Percentiles rank a stretch among this genome's conserved stretches.
Conservation (phyloP, 805 yeast genomes). For the Candida fluviatilis region DNA sequence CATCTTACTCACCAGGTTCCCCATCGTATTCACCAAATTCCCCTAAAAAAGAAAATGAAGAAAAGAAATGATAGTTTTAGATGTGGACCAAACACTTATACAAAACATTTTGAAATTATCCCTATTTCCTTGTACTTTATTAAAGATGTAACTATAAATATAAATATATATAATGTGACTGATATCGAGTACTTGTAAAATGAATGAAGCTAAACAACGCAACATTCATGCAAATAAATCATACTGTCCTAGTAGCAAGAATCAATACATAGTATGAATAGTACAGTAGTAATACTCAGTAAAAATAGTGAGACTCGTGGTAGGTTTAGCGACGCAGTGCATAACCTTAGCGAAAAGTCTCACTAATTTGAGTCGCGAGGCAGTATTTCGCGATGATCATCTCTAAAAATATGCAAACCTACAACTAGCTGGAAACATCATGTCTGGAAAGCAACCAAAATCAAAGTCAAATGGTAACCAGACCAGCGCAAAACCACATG, state of each 20-base stretch:
- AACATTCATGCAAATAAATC: no score
- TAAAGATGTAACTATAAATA: conserved; percentile 1
- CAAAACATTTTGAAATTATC: background rate
- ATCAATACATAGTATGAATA: no score
- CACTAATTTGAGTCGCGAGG: no score
- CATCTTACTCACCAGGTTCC: conserved; percentile 61
- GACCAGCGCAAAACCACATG: background rate
- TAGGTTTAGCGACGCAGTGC: no score
- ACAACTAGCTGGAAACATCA: background rate
- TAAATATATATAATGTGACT: conserved; percentile 1
- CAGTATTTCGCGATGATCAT: conserved; percentile 1
- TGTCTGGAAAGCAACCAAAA: background rate
- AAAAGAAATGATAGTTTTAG: conserved; percentile 1
- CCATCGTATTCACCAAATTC: conserved; percentile 79
- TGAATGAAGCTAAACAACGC: no score
- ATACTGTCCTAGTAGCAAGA: no score
- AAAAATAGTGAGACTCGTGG: no score
- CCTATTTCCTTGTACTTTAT: conserved; percentile 1
- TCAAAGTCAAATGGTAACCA: background rate
- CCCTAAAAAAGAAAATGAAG: conserved; percentile 39
- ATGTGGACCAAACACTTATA: background rate
- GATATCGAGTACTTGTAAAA: background rate
- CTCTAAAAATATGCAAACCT: background rate
- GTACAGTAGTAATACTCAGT: no score
- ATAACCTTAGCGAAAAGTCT: no score